These are phyloP conservation scores for Thuja plicata DNA, from an alignment of 83 land plant species.

Conservation along the genomic window DNA sequence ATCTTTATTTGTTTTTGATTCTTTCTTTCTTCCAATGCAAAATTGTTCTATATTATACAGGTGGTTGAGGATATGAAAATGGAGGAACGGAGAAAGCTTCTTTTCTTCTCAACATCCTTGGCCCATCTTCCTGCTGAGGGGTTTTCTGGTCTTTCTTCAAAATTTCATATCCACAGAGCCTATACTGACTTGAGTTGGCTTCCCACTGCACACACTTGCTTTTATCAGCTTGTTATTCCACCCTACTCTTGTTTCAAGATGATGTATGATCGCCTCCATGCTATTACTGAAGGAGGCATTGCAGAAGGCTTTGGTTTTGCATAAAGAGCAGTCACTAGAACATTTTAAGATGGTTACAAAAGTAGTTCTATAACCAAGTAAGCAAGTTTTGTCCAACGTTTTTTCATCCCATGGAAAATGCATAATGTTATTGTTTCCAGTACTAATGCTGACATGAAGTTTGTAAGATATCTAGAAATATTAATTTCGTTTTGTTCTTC, in stretches of 20 bases:
- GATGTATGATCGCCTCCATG: slow-evolving; percentile 21
- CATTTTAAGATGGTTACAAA: not conserved
- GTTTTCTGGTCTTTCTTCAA: slow-evolving; percentile 28
- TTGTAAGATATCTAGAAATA: slow-evolving; percentile 11
- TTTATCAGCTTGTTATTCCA: slow-evolving; percentile 32
- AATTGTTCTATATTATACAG: slow-evolving; percentile 10
- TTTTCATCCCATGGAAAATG: not conserved
- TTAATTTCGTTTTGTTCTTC: slow-evolving; percentile 6
- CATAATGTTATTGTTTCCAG: not conserved
- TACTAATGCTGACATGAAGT: not conserved
- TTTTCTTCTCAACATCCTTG: slow-evolving; percentile 32
- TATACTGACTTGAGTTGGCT: slow-evolving; percentile 26
- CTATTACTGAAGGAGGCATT: slow-evolving; percentile 26
- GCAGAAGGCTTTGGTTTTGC: slow-evolving; percentile 38
- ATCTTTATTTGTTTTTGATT: not conserved
- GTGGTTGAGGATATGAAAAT: slow-evolving; percentile 31
- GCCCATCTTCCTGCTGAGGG: slow-evolving; percentile 33
- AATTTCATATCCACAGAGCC: slow-evolving; percentile 34
- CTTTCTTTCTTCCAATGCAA: not conserved
- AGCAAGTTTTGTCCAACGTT: slow-evolving; percentile 10
- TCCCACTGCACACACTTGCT: slow-evolving; percentile 35
- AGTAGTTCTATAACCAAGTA: not conserved
- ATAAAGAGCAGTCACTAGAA: not conserved
- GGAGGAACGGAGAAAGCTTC: slow-evolving; percentile 32
- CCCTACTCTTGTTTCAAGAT: slow-evolving; percentile 26